Base-by-base conservation (phyloP, 305 asterid species). In the Fraxinus albicans region DNA sequence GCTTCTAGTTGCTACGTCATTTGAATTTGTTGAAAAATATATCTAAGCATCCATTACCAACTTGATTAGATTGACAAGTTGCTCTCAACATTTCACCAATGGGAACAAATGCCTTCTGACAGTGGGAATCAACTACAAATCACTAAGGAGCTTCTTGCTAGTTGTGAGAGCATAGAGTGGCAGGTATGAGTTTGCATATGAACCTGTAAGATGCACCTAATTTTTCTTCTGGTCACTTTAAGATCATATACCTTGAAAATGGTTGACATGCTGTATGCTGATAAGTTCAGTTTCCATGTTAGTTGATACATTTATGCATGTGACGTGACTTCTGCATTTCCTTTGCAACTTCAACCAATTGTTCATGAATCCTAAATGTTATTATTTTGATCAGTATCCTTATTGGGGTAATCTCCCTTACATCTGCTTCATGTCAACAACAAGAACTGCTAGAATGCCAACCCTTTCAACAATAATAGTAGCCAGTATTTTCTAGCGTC, bases 131-230 rank as follows among this genome's bases (percentile, higher is more conserved):
- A 90, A 87, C 84, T 83, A 38, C 92, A 81, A 73, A 91, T 94
- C 83, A 85, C 91, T 10, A 94, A 86, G 88, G 97, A 96, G 85
- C 94, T 96, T 86, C 89, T 91, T 86, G 83, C 97, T 77, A 88
- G 93, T 83, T 93, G 93, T 78, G 99, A 91, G 81, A 96, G 99
- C 92, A 91, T 92, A 84, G 97, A 94, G 78, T 94, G 99, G 99
- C 99, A 96, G 98, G 99, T 96, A 90, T 76, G 87, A 34, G 34
- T 81, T 81, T 79, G 50, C 81, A 60, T 81, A 31, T 81, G 73
- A 77, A 82, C 82, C 19, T 53, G 77, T 76, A 75, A 63, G 21
- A 27, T n/a, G 75, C 34, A 67, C 75, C 47, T 63, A 76, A 69
- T 58, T 76, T 76, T 63, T 38, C 31, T 27, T 55, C 50, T 69